Percentiles rank a stretch among this genome's conserved stretches.
Conservation (phyloP, 345 rosid genomes). For the Triadica sebifera region DNA sequence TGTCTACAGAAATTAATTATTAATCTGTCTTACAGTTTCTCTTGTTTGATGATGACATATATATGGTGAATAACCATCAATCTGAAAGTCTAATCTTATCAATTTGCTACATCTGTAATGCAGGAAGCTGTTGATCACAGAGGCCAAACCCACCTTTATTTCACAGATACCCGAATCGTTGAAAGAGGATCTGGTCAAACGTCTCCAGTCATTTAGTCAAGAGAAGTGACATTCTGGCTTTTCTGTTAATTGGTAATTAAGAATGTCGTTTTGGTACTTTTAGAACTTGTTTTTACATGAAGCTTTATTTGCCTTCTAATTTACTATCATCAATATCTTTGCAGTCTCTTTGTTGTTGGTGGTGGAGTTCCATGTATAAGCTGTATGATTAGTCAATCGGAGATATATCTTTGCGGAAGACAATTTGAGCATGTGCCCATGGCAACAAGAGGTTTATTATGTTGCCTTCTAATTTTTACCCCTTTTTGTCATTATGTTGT, state of each 20-base stretch:
- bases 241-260: slow-evolving; percentile 22
- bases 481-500: not conserved
- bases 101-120: slow-evolving; percentile 10
- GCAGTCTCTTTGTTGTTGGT: slow-evolving; percentile 23
- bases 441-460: slow-evolving; percentile 10
- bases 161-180: slow-evolving; percentile 65
- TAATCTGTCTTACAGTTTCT: not conserved
- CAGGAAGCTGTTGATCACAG: slow-evolving; percentile 71
- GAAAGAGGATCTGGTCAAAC: slow-evolving; percentile 63
- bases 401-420: slow-evolving; percentile 18
- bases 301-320: not conserved
- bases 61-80: not conserved
- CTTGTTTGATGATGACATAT: not conserved
- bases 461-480: not conserved
- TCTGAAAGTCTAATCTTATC: not conserved
- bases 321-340: slow-evolving; percentile 14
- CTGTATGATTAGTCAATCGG: slow-evolving; percentile 17
- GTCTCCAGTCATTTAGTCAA: slow-evolving; percentile 47
- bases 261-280: not conserved
- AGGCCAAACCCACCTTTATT: slow-evolving; percentile 54
- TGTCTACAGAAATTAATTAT: not conserved
- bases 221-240: slow-evolving; percentile 28
- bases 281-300: too few species aligned
- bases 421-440: slow-evolving; percentile 11
- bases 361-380: slow-evolving; percentile 22